Evolutionary conservation across 2,329 filamentous ascomycete genomes (phyloP), one percentile per base, ranked within the genome.

Genomic region (Trichoderma sp.): DNA sequence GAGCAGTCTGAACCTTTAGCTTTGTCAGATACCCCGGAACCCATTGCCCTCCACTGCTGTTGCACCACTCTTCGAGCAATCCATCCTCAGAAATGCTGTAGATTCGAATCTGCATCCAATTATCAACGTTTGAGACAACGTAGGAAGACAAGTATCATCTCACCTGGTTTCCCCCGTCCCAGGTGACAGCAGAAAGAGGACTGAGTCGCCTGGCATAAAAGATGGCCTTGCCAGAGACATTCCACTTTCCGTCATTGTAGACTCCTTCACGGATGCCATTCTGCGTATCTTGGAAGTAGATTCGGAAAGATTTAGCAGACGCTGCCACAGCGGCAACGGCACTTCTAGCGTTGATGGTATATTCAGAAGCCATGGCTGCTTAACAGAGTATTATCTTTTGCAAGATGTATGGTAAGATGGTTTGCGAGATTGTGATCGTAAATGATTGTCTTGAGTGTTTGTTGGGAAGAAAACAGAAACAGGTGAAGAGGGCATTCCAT

Each of bases 261-360:
- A 31, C 37, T 3, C 33, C 56, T 53, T 68, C 65, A 27, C 24
- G 65, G 21, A 68, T 60, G 16, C 57, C 65, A 31, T 59, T 52
- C 10, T 68, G 4, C 13, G 56, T 60, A 40, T 68, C 65, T 33
- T 68, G 65, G 21, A 60, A 68, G 24, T 60, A 68, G 31, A 68
- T n/a, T 16, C 56, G 27, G 24, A 47, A 59, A 13, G 56, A 53
- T n/a, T 19, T 8, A 13, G 24, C 8, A n/a, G 56, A 60, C 29
- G 13, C 19, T 3, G 65, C 56, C 11, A 57, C 53, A 52, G 65
- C 56, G 40, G 65, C 56, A 19, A 68, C 43, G n/a, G 62, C 62
- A 11, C 24, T 65, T 10, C 53, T 57, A 47, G 62, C 35, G n/a
- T 65, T 56, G 24, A 57, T 57, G 35, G 27, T 57, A 21, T 57